Percentiles rank a stretch among this genome's conserved stretches.
phyloP scores from a whole-genome alignment of 177 flowering plant species.

The Vitis hybrid region DNA sequence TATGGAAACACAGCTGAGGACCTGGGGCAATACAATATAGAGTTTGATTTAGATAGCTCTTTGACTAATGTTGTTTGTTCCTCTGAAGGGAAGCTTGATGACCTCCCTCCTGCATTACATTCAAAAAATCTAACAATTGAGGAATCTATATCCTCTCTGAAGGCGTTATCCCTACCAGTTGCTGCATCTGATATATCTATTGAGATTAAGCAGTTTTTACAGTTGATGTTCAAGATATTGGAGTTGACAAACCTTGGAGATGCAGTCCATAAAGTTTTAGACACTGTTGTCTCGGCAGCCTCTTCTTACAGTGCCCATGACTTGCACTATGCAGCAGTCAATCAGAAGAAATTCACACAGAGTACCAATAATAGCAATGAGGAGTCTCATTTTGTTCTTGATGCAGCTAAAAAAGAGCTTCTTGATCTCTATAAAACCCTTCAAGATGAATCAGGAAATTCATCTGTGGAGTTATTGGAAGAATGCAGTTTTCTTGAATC shows the following conservation, averaged over 20 bases:
- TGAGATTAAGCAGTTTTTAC: constrained; percentile 59
- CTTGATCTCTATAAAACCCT: constrained; percentile 45
- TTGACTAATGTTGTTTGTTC: constrained; percentile 66
- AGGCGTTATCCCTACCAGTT: constrained; percentile 41
- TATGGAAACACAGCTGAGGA: constrained; percentile 98
- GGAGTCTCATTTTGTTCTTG: constrained; percentile 32
- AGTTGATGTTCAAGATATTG: constrained; percentile 48
- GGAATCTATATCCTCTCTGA: constrained; percentile 50
- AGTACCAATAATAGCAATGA: constrained; percentile 13
- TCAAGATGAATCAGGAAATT: constrained; percentile 31
- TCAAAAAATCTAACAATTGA: constrained; percentile 46
- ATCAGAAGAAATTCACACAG: constrained; percentile 24
- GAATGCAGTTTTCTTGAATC: constrained; percentile 41
- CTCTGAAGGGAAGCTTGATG: constrained; percentile 85
- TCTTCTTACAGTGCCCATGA: constrained; percentile 45
- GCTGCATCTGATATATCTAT: constrained; percentile 47
- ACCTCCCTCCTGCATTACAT: constrained; percentile 75
- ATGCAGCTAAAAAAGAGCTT: constrained; percentile 61
- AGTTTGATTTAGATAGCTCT: constrained; percentile 82
- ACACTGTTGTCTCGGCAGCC: constrained; percentile 51
- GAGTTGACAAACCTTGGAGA: constrained; percentile 38
- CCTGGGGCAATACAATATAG: constrained; percentile 92
- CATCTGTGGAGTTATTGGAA: constrained; percentile 29
- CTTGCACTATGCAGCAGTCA: constrained; percentile 21
- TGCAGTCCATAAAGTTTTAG: constrained; percentile 31